Conservation (phyloP, 306 rosid genomes). For the Castanea mollissima region DNA sequence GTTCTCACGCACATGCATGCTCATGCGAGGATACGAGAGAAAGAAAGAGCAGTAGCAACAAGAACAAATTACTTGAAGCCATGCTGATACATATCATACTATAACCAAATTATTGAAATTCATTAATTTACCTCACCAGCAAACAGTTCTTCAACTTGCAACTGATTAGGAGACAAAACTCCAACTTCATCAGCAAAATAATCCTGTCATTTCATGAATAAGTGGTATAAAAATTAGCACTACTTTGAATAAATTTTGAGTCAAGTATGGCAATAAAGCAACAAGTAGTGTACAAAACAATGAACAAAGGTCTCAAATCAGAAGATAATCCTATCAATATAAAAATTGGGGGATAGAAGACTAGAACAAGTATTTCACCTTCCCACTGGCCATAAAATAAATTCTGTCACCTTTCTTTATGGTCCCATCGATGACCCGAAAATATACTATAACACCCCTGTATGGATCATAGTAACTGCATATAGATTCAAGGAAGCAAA, state of each 20-base stretch:
- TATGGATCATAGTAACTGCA: conserved; percentile 94
- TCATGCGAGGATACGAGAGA: not conserved
- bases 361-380: conserved; percentile 47
- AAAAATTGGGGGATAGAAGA: conserved; percentile 17
- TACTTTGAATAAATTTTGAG: conserved; percentile 15
- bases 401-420: conserved; percentile 91
- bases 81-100: conserved; percentile 13
- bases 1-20: no score
- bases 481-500: conserved; percentile 31
- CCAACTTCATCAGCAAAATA: conserved; percentile 93
- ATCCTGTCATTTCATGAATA: conserved; percentile 41
- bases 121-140: conserved; percentile 80
- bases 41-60: conserved; percentile 7
- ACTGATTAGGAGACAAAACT: conserved; percentile 86
- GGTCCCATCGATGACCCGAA: conserved; percentile 83
- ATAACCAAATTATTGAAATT: conserved; percentile 15
- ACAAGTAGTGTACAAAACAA: not conserved
- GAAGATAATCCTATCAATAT: conserved; percentile 7
- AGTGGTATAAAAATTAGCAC: conserved; percentile 13
- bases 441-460: conserved; percentile 89
- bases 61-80: conserved; percentile 7
- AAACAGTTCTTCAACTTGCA: conserved; percentile 64
- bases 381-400: conserved; percentile 84
- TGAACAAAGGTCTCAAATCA: not conserved
- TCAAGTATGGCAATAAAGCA: not conserved